Conservation (phyloP, 2,329 filamentous ascomycete species). For the Penicillium paneum region DNA sequence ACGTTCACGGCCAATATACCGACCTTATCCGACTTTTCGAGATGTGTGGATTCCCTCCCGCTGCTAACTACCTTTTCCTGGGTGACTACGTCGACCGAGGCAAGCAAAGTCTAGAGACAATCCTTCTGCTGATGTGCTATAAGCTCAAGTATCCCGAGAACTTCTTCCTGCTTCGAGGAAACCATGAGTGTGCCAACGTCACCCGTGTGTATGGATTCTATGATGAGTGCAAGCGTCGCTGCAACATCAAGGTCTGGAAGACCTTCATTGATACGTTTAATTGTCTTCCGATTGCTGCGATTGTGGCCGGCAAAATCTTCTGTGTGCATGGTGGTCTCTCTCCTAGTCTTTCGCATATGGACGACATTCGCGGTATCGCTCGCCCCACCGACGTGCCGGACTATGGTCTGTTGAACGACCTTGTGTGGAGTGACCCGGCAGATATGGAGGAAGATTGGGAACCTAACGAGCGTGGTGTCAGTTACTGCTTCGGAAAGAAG, state of each 20-base stretch:
- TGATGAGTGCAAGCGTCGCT: slow-evolving; percentile 93
- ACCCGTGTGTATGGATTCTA: slow-evolving; percentile 97
- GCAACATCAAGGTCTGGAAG: slow-evolving; percentile 98
- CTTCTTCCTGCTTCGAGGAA: slow-evolving; percentile 90
- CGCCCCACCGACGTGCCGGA: slow-evolving; percentile 96
- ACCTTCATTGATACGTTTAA: slow-evolving; percentile 97
- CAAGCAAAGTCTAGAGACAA: slow-evolving; percentile 94
- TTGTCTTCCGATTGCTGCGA: slow-evolving; percentile 89
- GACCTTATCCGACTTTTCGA: slow-evolving; percentile 96
- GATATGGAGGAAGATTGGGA: slow-evolving; percentile 99
- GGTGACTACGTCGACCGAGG: slow-evolving; percentile 96
- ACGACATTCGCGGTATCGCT: slow-evolving; percentile 94
- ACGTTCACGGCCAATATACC: slow-evolving; percentile 95
- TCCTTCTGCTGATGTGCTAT: slow-evolving; percentile 87
- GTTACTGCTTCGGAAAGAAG: slow-evolving; percentile 97
- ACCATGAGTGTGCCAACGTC: slow-evolving; percentile 95
- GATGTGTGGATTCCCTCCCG: slow-evolving; percentile 95
- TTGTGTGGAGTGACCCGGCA: slow-evolving; percentile 95
- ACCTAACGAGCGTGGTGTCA: slow-evolving; percentile 92
- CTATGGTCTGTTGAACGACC: slow-evolving; percentile 89
- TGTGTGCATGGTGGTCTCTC: slow-evolving; percentile 95
- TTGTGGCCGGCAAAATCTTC: slow-evolving; percentile 95
- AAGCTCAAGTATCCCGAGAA: slow-evolving; percentile 97
- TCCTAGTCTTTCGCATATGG: slow-evolving; percentile 91
- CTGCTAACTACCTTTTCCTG: slow-evolving; percentile 87